These are phyloP conservation scores for Aspergillus olivimuriae DNA, from an alignment of 495 filamentous ascomycete genomes.

Conservation along the genomic window DNA sequence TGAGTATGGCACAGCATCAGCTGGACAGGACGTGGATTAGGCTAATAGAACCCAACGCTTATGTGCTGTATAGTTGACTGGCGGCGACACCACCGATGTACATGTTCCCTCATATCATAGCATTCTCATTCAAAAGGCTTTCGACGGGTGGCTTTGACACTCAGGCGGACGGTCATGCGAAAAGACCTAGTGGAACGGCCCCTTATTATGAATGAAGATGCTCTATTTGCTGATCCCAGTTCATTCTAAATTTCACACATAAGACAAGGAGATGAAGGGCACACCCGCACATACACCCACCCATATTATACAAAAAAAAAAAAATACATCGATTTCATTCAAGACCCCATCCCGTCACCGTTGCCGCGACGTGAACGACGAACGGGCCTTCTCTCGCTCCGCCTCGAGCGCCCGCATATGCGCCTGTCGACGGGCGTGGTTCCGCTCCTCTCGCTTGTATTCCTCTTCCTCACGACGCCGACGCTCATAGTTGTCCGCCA, in stretches of 20 bases:
- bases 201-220: slow-evolving; percentile 1
- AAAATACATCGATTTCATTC: neutral
- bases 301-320: slow-evolving; percentile 10
- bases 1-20: no score
- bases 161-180: neutral
- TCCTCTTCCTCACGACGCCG: slow-evolving; percentile 21
- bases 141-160: neutral
- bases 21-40: no score
- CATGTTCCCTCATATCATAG: no score
- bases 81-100: no score
- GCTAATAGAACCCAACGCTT: no score
- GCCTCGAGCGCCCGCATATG: slow-evolving; percentile 13
- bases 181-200: neutral
- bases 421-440: slow-evolving; percentile 18
- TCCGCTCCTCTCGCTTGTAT: slow-evolving; percentile 23
- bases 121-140: no score
- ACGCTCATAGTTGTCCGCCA: slow-evolving; percentile 21
- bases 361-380: slow-evolving; percentile 6
- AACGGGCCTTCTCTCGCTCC: slow-evolving; percentile 15
- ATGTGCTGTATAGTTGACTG: no score
- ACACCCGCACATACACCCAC: neutral
- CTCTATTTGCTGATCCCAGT: slow-evolving; percentile 2
- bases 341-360: slow-evolving; percentile 3
- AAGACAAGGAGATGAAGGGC: slow-evolving; percentile 3
- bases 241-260: slow-evolving; percentile 6